Evolutionary conservation across 2,329 filamentous ascomycete species (phyloP).

Genomic region (Stagonosporopsis chrysanthemi): DNA sequence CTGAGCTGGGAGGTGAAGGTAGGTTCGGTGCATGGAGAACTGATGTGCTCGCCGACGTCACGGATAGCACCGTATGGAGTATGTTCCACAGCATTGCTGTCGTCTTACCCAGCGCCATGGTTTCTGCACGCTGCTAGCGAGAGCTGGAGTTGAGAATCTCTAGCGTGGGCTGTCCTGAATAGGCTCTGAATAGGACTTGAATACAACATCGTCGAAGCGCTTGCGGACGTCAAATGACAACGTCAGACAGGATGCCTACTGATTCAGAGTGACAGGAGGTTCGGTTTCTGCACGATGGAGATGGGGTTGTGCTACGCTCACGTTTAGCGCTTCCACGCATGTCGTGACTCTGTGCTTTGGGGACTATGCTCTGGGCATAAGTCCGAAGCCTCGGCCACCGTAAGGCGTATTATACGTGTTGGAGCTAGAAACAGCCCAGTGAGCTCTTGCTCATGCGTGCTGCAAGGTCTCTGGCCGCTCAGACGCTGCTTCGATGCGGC

Average conservation of each 20-base stretch:
- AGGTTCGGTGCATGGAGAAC: constrained; percentile 4
- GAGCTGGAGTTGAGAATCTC: background rate
- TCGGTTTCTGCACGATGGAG: background rate
- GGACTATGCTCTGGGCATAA: background rate
- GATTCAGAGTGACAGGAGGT: background rate
- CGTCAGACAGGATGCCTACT: background rate
- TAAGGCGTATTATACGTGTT: background rate
- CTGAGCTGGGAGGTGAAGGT: constrained; percentile 25
- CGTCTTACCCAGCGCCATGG: constrained; percentile 11
- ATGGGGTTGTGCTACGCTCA: background rate
- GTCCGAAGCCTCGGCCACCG: background rate
- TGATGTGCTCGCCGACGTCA: constrained; percentile 6
- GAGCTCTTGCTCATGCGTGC: background rate
- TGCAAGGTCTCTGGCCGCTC: background rate
- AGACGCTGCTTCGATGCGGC: background rate
- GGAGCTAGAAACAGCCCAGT: background rate
- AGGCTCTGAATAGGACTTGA: constrained; percentile 16
- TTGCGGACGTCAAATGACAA: constrained; percentile 1
- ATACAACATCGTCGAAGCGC: constrained; percentile 6
- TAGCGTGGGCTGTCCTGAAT: constrained; percentile 4
- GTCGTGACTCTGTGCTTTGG: background rate
- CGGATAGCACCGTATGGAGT: constrained; percentile 12
- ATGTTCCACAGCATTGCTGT: constrained; percentile 1
- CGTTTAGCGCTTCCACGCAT: background rate
- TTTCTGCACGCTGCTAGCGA: background rate